These are phyloP conservation scores for Tylopilus sp. DNA, from an alignment of 1,284 basidiomycete genomes.

Conservation along the genomic window DNA sequence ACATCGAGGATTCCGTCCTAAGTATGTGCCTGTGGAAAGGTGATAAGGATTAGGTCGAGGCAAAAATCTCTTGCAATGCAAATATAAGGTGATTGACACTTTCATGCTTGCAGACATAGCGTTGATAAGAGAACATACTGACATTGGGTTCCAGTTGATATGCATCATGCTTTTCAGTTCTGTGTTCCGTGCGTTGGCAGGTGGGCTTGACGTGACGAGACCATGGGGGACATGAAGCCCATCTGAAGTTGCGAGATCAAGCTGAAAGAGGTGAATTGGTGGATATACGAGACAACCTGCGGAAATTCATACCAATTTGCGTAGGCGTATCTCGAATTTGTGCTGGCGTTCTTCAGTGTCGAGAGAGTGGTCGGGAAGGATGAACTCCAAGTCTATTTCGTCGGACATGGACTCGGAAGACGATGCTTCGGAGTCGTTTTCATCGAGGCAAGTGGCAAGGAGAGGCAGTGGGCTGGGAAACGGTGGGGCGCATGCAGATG, in stretches of 20 bases:
- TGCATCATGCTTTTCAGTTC: background rate
- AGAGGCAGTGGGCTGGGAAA: too few species aligned
- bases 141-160: background rate
- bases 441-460: too few species aligned
- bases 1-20: background rate
- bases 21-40: background rate
- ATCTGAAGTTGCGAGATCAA: background rate
- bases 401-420: background rate
- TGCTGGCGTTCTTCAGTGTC: background rate
- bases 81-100: background rate
- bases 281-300: too few species aligned
- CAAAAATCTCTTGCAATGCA: too few species aligned
- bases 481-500: too few species aligned
- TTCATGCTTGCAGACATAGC: background rate
- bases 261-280: background rate
- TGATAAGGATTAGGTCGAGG: too few species aligned
- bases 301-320: background rate
- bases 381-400: background rate
- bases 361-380: background rate
- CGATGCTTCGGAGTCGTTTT: too few species aligned
- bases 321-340: background rate
- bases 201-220: background rate
- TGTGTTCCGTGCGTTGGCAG: background rate
- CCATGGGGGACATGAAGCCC: background rate
- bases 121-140: background rate